Conservation (phyloP, 169 alveolate species). For the Condylostoma magnum region DNA sequence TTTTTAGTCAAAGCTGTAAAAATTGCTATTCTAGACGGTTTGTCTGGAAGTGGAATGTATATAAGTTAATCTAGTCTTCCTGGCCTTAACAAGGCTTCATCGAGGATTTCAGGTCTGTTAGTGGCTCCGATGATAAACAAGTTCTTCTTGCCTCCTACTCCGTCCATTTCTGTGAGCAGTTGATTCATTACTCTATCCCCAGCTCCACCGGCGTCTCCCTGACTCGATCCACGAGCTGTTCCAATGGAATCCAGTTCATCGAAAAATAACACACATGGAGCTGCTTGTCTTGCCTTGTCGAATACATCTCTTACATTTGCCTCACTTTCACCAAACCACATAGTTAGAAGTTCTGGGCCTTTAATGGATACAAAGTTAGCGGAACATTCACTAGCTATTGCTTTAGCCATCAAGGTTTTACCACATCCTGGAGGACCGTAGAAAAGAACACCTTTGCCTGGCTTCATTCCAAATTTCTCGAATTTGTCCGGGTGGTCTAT, state of each 20-base stretch:
- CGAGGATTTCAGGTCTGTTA: slow-evolving; percentile 98
- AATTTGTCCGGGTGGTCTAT: slow-evolving; percentile 98
- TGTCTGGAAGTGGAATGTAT: slow-evolving; percentile 99
- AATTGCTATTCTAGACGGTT: slow-evolving; percentile 95
- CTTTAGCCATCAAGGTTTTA: slow-evolving; percentile 98
- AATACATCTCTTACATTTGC: slow-evolving; percentile 99
- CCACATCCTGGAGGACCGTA: slow-evolving; percentile 99
- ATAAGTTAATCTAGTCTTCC: slow-evolving; percentile 99
- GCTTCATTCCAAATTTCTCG: slow-evolving; percentile 98
- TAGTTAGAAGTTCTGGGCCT: slow-evolving; percentile 98
- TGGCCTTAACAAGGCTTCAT: slow-evolving; percentile 99
- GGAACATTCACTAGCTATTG: slow-evolving; percentile 99
- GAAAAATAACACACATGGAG: slow-evolving; percentile 99
- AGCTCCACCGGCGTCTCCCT: slow-evolving; percentile 97
- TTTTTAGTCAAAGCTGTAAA: slow-evolving; percentile 95
- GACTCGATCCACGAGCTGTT: slow-evolving; percentile 91
- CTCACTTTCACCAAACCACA: slow-evolving; percentile 99
- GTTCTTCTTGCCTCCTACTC: slow-evolving; percentile 98
- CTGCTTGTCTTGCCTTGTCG: slow-evolving; percentile 99
- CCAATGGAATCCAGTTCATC: slow-evolving; percentile 99
- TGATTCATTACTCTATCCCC: slow-evolving; percentile 99
- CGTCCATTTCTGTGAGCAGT: slow-evolving; percentile 99
- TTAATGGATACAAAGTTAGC: slow-evolving; percentile 98
- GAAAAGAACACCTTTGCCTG: slow-evolving; percentile 98
- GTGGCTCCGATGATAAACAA: slow-evolving; percentile 99